Conservation (phyloP, 768 basidiomycete genomes). For the Rubroboletus satanas region DNA sequence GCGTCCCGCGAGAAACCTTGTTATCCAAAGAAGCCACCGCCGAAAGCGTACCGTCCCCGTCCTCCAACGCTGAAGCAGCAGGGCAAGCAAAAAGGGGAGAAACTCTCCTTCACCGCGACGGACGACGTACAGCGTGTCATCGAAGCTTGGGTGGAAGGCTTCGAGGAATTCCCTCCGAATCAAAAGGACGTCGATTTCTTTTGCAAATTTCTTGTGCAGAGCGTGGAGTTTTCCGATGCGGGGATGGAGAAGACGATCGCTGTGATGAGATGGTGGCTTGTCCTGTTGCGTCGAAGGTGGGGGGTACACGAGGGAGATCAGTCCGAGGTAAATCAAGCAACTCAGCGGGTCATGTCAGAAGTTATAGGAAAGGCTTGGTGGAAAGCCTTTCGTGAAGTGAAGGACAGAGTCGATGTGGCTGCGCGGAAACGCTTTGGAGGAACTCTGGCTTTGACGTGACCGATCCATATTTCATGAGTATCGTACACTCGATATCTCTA, state of each 20-base stretch:
- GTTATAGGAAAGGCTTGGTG: constrained; percentile 73
- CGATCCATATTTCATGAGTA: neutral
- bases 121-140: constrained; percentile 72
- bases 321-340: constrained; percentile 32
- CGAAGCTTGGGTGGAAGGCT: constrained; percentile 70
- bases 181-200: constrained; percentile 74
- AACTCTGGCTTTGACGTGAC: constrained; percentile 54
- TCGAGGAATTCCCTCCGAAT: constrained; percentile 60
- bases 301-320: constrained; percentile 46
- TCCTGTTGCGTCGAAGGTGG: constrained; percentile 64
- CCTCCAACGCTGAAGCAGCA: constrained; percentile 56
- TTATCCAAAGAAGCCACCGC: constrained; percentile 48
- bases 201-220: constrained; percentile 64
- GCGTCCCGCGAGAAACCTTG: constrained; percentile 29
- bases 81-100: constrained; percentile 48
- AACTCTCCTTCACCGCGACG: constrained; percentile 56
- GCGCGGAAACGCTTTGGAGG: constrained; percentile 72
- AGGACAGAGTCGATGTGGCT: constrained; percentile 60
- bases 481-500: neutral
- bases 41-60: constrained; percentile 49
- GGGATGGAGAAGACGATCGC: constrained; percentile 67
- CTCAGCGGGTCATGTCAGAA: constrained; percentile 34
- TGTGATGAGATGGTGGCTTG: constrained; percentile 80
- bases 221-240: constrained; percentile 61
- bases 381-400: constrained; percentile 69